Conservation (phyloP, 441 rosid genomes). For the Gossypium davidsonii region DNA sequence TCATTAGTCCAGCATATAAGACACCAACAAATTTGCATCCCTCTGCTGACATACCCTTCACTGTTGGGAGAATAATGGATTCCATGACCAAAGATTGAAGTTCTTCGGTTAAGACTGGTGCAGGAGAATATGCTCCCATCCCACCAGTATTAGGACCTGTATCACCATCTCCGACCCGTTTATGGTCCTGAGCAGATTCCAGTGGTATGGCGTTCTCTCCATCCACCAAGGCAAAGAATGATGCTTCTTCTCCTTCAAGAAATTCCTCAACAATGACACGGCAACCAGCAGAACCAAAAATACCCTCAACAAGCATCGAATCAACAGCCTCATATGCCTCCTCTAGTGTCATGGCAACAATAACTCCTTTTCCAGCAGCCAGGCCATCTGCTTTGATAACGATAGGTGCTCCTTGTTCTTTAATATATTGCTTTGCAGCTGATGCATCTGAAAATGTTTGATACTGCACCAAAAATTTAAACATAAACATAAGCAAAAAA, state of each 20-base stretch:
- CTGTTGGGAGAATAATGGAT: constrained; percentile 72
- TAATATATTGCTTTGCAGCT: constrained; percentile 66
- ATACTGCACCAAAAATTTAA: constrained; percentile 45
- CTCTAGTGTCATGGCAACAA: constrained; percentile 68
- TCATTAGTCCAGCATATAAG: constrained; percentile 89
- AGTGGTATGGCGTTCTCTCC: constrained; percentile 87
- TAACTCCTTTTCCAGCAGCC: constrained; percentile 95
- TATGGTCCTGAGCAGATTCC: constrained; percentile 95
- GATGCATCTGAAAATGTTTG: constrained; percentile 61
- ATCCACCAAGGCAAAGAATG: constrained; percentile 89
- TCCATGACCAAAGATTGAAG: constrained; percentile 71
- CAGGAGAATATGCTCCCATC: constrained; percentile 96
- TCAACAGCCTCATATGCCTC: constrained; percentile 87
- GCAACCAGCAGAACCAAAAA: constrained; percentile 85
- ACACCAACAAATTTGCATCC: constrained; percentile 93
- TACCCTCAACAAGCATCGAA: constrained; percentile 70
- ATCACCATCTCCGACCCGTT: constrained; percentile 96
- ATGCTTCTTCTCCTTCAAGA: constrained; percentile 94
- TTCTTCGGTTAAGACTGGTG: constrained; percentile 71
- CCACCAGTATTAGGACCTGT: constrained; percentile 94
- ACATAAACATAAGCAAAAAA: neutral
- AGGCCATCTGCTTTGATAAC: constrained; percentile 92
- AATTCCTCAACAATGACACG: constrained; percentile 70
- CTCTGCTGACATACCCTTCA: constrained; percentile 84
- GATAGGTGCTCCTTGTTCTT: constrained; percentile 77